Evolutionary conservation across 192 early-diverging fungal genomes (phyloP).

Genomic region (Coemansia sp.): DNA sequence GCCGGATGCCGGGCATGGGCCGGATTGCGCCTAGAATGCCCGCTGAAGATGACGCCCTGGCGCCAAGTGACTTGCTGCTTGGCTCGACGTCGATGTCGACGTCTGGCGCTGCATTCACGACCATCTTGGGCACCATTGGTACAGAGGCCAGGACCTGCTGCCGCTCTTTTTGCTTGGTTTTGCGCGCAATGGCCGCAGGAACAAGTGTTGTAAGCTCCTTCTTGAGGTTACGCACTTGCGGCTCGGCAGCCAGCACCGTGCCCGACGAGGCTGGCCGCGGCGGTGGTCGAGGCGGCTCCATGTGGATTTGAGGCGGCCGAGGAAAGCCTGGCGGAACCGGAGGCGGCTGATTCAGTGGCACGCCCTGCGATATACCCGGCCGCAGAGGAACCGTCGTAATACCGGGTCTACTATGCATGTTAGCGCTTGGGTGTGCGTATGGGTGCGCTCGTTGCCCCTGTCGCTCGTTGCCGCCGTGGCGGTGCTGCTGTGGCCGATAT

Average conservation of each 20-base stretch:
- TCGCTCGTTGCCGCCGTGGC: neutral
- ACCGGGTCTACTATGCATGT: neutral
- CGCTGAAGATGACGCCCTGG: neutral
- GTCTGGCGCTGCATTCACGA: slow-evolving; percentile 77
- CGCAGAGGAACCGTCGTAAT: neutral
- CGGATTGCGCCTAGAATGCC: slow-evolving; percentile 13
- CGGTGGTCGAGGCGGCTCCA: slow-evolving; percentile 8
- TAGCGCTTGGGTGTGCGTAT: neutral
- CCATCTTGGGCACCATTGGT: slow-evolving; percentile 59
- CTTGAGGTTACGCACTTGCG: slow-evolving; percentile 78
- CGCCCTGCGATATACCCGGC: neutral
- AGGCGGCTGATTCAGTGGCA: neutral
- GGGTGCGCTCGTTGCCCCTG: neutral
- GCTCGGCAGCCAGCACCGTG: slow-evolving; percentile 72
- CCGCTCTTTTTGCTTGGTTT: slow-evolving; percentile 45
- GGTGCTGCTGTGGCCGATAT: neutral
- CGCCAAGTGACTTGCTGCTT: slow-evolving; percentile 1
- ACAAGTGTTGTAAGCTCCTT: slow-evolving; percentile 78
- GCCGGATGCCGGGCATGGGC: slow-evolving; percentile 7
- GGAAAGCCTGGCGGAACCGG: slow-evolving; percentile 6
- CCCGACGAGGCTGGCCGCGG: slow-evolving; percentile 5
- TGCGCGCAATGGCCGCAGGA: slow-evolving; percentile 64
- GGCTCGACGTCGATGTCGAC: slow-evolving; percentile 59
- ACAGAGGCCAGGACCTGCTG: slow-evolving; percentile 43
- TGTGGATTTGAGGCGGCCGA: neutral